These are phyloP conservation scores for Protostelium mycophagum DNA, from an alignment of 78 protist species.

Conservation along the genomic window DNA sequence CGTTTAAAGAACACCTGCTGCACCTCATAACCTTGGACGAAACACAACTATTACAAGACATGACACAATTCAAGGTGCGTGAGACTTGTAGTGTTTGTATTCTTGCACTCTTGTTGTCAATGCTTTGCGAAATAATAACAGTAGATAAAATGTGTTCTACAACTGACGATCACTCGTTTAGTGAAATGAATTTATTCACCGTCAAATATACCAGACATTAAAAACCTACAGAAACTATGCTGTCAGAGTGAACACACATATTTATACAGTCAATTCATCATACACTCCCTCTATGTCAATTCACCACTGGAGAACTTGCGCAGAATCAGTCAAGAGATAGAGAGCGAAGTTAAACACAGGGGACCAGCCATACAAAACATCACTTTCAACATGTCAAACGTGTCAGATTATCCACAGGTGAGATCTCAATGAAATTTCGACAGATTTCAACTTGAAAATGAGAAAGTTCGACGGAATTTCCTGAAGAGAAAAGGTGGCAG, in stretches of 20 bases:
- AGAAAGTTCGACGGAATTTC: background rate
- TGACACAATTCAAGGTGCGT: background rate
- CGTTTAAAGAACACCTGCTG: background rate
- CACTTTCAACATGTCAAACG: background rate
- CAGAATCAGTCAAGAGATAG: background rate
- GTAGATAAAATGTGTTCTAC: background rate
- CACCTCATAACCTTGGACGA: background rate
- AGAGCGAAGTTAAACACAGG: background rate
- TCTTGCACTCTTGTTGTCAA: background rate
- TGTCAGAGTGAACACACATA: background rate
- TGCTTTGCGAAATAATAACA: background rate
- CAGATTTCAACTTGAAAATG: no score
- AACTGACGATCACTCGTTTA: no score
- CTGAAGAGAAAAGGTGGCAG: background rate
- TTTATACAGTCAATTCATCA: background rate
- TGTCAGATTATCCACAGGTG: background rate
- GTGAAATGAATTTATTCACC: no score
- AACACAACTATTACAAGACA: background rate
- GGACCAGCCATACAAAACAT: background rate
- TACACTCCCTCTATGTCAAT: background rate
- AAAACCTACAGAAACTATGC: background rate
- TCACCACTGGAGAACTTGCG: background rate
- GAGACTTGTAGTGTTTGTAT: no score
- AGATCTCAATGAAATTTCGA: no score
- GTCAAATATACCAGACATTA: no score